Evolutionary conservation across 371 early-diverging fungal species (phyloP), one percentile per base, ranked within the genome.

Genomic region (Apophysomyces variabilis): DNA sequence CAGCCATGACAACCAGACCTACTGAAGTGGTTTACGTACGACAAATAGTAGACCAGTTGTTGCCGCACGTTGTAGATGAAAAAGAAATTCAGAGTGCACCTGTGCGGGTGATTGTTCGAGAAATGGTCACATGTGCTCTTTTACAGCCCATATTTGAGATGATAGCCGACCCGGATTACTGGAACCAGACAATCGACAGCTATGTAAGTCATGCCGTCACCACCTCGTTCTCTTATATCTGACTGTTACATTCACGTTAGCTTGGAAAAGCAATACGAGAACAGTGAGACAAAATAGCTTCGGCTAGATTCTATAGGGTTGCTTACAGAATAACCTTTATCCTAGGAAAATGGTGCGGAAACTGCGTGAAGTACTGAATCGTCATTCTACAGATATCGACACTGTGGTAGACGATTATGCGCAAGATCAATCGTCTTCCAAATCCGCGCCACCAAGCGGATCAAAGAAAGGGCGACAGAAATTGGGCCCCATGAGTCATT

Each of bases 91-190:
- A 78, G 26, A 89, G 90, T 64, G 72, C 71, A 2, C 77, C 90
- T 21, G 79, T 93, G 57, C 67, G 76, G 16, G 77, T 87, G 21
- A 71, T 96, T 13, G 65, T 95, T 7, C 79, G 94, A 16, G 97
- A 96, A 72, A 73, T 96, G 13, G 66, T 95, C 1, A 80, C 85
- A 0, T 86, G 89, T 37, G 83, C 88, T 0, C 77, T 95, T 8
- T 60, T 96, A 7, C 83, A 89, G 39, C 94, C 95, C 4, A 66
- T 91, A 4, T 66, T 95, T 61, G 82, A 89, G 18, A 82, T 85
- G 66, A 47, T 95, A 35, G 82, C 91, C 0, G 96, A 95, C 62
- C 92, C 95, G 1, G 95, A 95, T 74, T 94, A 86, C 58, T 89
- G 92, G 87, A 95, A 95, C 73, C 89, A 90, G 66, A 82, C 85